phyloP scores from a whole-genome alignment of 1,139 yeast species.

The Candida tropicalis region DNA sequence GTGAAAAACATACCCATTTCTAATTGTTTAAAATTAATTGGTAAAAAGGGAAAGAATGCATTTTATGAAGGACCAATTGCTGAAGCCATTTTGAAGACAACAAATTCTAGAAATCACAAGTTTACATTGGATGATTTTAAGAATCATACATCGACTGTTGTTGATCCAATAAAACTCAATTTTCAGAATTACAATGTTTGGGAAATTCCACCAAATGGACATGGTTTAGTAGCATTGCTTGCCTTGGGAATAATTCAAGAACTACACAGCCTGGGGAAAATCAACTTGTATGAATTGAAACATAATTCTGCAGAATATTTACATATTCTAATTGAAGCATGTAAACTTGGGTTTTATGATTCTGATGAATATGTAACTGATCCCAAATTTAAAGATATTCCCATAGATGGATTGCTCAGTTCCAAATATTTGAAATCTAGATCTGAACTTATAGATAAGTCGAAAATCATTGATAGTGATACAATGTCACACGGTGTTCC shows the following conservation, averaged over 20 bases:
- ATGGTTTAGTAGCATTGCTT: constrained; percentile 72
- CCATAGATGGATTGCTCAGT: constrained; percentile 38
- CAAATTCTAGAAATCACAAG: constrained; percentile 56
- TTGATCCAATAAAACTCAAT: constrained; percentile 60
- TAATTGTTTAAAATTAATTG: constrained; percentile 52
- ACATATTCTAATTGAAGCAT: constrained; percentile 68
- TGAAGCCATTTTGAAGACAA: constrained; percentile 58
- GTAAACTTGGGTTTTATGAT: constrained; percentile 74
- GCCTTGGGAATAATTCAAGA: constrained; percentile 68
- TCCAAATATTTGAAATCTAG: constrained; percentile 51
- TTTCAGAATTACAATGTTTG: constrained; percentile 52
- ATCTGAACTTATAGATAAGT: constrained; percentile 46
- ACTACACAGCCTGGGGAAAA: constrained; percentile 47
- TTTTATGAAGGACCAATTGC: constrained; percentile 74
- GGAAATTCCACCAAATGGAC: constrained; percentile 85
- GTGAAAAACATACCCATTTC: constrained; percentile 59
- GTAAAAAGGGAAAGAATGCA: constrained; percentile 60
- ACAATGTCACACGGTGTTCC: constrained; percentile 59
- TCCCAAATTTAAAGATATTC: constrained; percentile 45
- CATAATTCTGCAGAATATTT: constrained; percentile 76
- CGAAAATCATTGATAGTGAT: constrained; percentile 42
- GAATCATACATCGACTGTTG: constrained; percentile 58
- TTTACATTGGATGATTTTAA: constrained; percentile 58
- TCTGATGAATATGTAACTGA: constrained; percentile 78
- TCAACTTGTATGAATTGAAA: constrained; percentile 47